Evolutionary conservation across 305 asterid species (phyloP).

Genomic region (Coffea humblotiana): DNA sequence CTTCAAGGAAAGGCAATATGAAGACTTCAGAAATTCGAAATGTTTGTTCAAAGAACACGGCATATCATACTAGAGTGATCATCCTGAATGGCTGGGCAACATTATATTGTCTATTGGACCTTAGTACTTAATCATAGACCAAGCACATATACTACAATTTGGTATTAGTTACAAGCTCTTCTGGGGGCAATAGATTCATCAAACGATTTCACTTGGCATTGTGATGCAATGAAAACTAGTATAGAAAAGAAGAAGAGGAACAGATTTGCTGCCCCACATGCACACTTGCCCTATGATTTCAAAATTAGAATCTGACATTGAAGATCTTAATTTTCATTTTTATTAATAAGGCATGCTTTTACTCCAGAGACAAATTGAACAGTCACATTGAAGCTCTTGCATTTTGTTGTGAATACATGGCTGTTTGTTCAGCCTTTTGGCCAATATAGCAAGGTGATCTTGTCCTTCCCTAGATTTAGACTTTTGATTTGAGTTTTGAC

Average conservation of each 20-base stretch:
- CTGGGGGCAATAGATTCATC: background rate
- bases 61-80: background rate
- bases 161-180: background rate
- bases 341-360: background rate
- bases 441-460: no score
- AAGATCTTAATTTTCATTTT: background rate
- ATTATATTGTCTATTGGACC: background rate
- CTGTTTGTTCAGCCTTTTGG: background rate
- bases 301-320: background rate
- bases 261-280: background rate
- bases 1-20: background rate
- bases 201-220: background rate
- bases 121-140: background rate
- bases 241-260: background rate
- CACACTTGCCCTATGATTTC: no score
- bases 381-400: background rate
- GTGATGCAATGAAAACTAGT: background rate
- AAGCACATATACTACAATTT: background rate
- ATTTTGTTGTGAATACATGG: background rate
- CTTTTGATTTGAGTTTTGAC: background rate
- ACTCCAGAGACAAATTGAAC: background rate
- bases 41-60: background rate
- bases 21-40: background rate
- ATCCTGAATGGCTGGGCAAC: background rate
- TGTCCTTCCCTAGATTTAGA: background rate